These are phyloP conservation scores for Priceomyces melissophilus DNA, from an alignment of 805 yeast species.

Conservation along the genomic window DNA sequence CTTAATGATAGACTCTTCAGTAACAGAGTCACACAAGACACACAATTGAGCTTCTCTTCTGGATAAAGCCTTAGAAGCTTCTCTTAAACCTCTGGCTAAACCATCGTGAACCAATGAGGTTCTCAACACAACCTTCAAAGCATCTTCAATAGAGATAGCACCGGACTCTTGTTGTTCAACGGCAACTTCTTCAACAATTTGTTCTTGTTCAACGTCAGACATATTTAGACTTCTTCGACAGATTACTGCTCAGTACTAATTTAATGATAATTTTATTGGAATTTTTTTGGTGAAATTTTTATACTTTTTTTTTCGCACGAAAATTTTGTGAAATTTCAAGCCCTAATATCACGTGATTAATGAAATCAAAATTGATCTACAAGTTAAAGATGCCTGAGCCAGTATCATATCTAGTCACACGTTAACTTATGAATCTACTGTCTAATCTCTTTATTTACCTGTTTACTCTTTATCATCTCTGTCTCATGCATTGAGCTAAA, in stretches of 20 bases:
- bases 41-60: slow-evolving; percentile 97
- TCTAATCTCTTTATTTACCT: too few species aligned
- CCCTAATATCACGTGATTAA: slow-evolving; percentile 1
- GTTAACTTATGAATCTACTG: too few species aligned
- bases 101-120: slow-evolving; percentile 98
- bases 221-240: slow-evolving; percentile 77
- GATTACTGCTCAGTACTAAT: slow-evolving; percentile 56
- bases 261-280: slow-evolving; percentile 3
- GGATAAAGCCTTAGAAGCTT: slow-evolving; percentile 98
- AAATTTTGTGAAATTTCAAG: not conserved
- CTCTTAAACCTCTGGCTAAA: slow-evolving; percentile 99
- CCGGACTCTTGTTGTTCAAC: slow-evolving; percentile 85
- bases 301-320: slow-evolving; percentile 1
- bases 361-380: too few species aligned
- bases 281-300: slow-evolving; percentile 6
- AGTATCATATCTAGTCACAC: too few species aligned
- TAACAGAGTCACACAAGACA: slow-evolving; percentile 97
- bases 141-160: slow-evolving; percentile 95
- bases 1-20: slow-evolving; percentile 94
- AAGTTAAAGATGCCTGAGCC: too few species aligned
- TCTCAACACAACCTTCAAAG: slow-evolving; percentile 96
- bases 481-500: too few species aligned
- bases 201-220: slow-evolving; percentile 95
- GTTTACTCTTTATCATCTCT: too few species aligned
- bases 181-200: slow-evolving; percentile 76